Evolutionary conservation across 805 yeast genomes (phyloP).

Genomic region (Kodamaea leandrae): DNA sequence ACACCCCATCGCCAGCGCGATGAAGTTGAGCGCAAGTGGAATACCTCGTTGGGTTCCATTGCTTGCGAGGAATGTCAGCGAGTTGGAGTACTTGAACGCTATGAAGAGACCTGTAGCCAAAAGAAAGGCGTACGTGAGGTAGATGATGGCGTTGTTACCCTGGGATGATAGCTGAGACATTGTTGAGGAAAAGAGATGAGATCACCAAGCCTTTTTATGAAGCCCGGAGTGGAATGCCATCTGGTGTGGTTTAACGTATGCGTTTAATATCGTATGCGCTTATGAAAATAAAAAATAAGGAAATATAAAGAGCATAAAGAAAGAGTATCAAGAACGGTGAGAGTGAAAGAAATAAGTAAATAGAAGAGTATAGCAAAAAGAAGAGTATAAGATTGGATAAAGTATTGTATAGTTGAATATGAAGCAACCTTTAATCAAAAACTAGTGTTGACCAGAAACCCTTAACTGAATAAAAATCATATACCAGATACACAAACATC

Average conservation of each 20-base stretch:
- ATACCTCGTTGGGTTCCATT: constrained; percentile 78
- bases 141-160: constrained; percentile 45
- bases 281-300: not conserved
- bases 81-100: constrained; percentile 56
- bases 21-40: constrained; percentile 82
- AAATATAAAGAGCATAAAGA: not conserved
- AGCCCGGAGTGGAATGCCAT: not conserved
- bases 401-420: too few relatives aligned
- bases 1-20: constrained; percentile 92
- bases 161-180: constrained; percentile 34
- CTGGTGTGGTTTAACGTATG: not conserved
- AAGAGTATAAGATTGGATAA: too few relatives aligned
- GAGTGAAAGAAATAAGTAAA: not conserved
- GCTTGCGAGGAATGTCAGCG: constrained; percentile 63
- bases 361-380: not conserved
- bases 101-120: constrained; percentile 39
- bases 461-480: too few relatives aligned
- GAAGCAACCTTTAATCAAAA: too few relatives aligned
- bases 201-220: not conserved
- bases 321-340: not conserved
- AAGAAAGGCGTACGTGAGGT: constrained; percentile 38
- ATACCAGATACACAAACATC: too few relatives aligned
- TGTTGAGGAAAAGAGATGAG: not conserved
- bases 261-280: not conserved
- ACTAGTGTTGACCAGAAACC: too few relatives aligned